A percentile compares a stretch with the other conserved stretches of the same genome.
Evolutionary conservation across 129 eudicot genomes (phyloP).

Genomic region (Tagetes patula): DNA sequence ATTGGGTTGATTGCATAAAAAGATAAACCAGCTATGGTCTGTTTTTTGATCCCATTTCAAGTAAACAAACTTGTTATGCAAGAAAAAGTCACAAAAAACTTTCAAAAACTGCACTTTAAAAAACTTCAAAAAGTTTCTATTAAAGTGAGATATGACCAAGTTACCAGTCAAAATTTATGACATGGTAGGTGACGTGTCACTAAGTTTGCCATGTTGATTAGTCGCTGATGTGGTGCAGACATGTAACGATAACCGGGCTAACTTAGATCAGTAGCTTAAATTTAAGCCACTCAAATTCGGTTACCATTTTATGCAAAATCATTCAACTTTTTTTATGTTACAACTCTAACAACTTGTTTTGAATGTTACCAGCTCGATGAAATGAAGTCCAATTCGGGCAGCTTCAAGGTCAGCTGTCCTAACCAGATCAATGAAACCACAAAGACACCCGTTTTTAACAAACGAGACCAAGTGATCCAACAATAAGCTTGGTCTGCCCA

Average conservation of each 20-base stretch:
- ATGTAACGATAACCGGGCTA: no score
- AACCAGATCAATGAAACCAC: constrained; percentile 69
- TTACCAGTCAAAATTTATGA: neutral
- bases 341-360: neutral
- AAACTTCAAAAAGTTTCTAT: neutral
- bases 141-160: neutral
- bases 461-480: constrained; percentile 76
- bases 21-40: neutral
- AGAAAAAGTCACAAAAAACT: neutral
- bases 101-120: neutral
- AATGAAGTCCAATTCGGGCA: constrained; percentile 88
- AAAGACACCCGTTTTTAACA: constrained; percentile 73
- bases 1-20: neutral
- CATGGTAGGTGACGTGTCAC: neutral
- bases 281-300: neutral
- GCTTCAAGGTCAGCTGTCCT: constrained; percentile 93
- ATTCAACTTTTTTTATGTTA: neutral
- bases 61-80: neutral
- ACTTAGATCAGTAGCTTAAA: neutral
- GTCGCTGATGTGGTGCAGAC: neutral
- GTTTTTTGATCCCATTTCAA: neutral
- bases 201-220: neutral
- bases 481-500: constrained; percentile 65
- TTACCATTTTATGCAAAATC: neutral
- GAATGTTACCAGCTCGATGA: constrained; percentile 69